Evolutionary conservation across 352 stramenopile species (phyloP).

Genomic region (Globisporangium mamillatum): DNA sequence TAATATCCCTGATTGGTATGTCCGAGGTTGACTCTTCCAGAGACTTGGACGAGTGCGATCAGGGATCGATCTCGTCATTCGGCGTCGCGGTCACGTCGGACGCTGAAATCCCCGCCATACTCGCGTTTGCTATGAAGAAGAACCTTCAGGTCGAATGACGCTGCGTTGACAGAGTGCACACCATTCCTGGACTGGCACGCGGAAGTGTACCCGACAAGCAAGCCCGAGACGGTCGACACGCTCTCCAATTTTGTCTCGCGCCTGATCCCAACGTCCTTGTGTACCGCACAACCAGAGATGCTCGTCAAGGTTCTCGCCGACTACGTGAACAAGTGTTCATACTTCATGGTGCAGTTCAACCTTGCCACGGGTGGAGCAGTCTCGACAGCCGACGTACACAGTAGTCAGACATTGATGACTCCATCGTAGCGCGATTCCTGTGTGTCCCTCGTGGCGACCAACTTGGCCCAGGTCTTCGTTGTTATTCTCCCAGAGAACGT

Average conservation of each 20-base stretch:
- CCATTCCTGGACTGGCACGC: slow-evolving; percentile 8
- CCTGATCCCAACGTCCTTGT: slow-evolving; percentile 1
- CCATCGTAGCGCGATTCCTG: slow-evolving; percentile 12
- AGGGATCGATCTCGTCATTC: slow-evolving; percentile 10
- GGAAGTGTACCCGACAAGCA: background rate
- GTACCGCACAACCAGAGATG: background rate
- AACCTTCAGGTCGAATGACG: slow-evolving; percentile 1
- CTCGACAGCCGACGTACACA: slow-evolving; percentile 8
- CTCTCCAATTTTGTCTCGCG: slow-evolving; percentile 2
- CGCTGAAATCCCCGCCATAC: background rate
- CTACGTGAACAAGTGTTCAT: background rate
- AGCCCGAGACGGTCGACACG: background rate
- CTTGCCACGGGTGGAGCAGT: slow-evolving; percentile 8
- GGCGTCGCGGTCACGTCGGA: background rate
- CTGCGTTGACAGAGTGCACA: background rate
- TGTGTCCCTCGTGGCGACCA: slow-evolving; percentile 4
- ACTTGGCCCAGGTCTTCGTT: background rate
- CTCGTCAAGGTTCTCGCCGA: slow-evolving; percentile 8
- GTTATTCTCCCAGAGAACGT: background rate
- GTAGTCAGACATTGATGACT: background rate
- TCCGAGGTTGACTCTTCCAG: background rate
- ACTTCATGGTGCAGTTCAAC: slow-evolving; percentile 2
- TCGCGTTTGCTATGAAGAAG: slow-evolving; percentile 4
- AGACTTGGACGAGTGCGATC: background rate
- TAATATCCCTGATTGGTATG: background rate